phyloP scores from a whole-genome alignment of 352 stramenopile species.

The Pythium insidiosum region DNA sequence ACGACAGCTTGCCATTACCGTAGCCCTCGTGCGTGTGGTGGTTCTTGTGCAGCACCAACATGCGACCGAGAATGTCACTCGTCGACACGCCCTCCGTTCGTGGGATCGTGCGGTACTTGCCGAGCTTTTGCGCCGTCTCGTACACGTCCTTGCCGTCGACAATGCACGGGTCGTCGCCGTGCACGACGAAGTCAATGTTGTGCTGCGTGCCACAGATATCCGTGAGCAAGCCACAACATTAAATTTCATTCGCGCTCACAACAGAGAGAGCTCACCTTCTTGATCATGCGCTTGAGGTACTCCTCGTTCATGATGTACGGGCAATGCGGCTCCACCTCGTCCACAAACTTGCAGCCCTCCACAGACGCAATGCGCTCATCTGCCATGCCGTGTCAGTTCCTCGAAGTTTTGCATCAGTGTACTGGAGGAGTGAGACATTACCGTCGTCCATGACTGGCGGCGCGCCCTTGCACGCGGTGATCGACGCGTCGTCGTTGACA shows the following conservation, averaged over 20 bases:
- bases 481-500: slow-evolving; percentile 97
- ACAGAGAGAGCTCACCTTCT: slow-evolving; percentile 54
- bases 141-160: slow-evolving; percentile 99
- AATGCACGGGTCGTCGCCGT: slow-evolving; percentile 99
- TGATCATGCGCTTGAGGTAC: slow-evolving; percentile 96
- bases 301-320: slow-evolving; percentile 99
- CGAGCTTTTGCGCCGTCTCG: slow-evolving; percentile 92
- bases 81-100: slow-evolving; percentile 96
- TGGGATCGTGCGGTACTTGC: slow-evolving; percentile 96
- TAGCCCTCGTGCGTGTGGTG: slow-evolving; percentile 85
- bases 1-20: slow-evolving; percentile 72
- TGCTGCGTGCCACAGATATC: slow-evolving; percentile 38
- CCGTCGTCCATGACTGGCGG: slow-evolving; percentile 94
- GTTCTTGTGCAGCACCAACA: slow-evolving; percentile 95
- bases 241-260: background rate
- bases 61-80: slow-evolving; percentile 97
- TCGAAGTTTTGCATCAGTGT: background rate
- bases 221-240: background rate
- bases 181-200: slow-evolving; percentile 98
- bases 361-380: slow-evolving; percentile 95
- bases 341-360: slow-evolving; percentile 97
- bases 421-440: slow-evolving; percentile 5
- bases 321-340: slow-evolving; percentile 95
- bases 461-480: slow-evolving; percentile 93
- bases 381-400: slow-evolving; percentile 6